Evolutionary conservation across 225 moss, liverwort and hornwort genomes (phyloP), one percentile per base, ranked within the genome.

Genomic region (Ulota crispa): DNA sequence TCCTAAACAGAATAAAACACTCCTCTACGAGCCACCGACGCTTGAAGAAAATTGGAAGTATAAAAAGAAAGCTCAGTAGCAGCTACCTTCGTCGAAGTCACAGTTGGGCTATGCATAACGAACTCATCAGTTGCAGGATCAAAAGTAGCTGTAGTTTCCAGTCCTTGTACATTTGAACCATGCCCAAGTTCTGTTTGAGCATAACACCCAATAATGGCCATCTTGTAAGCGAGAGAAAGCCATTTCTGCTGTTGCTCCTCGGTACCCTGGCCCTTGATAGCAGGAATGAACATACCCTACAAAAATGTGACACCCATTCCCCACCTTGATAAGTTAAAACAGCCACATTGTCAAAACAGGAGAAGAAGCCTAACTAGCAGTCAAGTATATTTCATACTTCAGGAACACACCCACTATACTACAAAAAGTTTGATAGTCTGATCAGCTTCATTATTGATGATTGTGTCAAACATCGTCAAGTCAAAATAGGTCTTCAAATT

Each of bases 281-380:
- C 94, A 86, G 96, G 96, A 84, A 99, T 94, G 82, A 99, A 99
- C 99, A 99, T 99, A 71, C 94, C 96, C 98, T 99, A 86, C 83
- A 56, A 53, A 80, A 63, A 56, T 15, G 78, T 34, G 64, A 69
- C 54, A 50, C 36, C 36, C 42, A 12, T 54, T 59, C 14, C 12
- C 41, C 68, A 79, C 43, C 72, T 78, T 80, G 30, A 80, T 77
- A 37, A 66, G 64, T 62, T 21, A 59, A 63, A 63, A 64, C 67
- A 73, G 32, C 42, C 64, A 79, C 31, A 72, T 42, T 57, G 65
- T 42, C 64, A 72, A 54, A 24, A 78, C 39, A 75, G 18, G 54
- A 62, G 43, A 68, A 50, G 57, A 42, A 47, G 74, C 39, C 41
- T 75, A 77, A 78, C 64, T 64, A 21, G 43, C 54, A 78, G 41